These are phyloP conservation scores for Lactifluus rugatus DNA, from an alignment of 768 basidiomycete species.

Conservation along the genomic window DNA sequence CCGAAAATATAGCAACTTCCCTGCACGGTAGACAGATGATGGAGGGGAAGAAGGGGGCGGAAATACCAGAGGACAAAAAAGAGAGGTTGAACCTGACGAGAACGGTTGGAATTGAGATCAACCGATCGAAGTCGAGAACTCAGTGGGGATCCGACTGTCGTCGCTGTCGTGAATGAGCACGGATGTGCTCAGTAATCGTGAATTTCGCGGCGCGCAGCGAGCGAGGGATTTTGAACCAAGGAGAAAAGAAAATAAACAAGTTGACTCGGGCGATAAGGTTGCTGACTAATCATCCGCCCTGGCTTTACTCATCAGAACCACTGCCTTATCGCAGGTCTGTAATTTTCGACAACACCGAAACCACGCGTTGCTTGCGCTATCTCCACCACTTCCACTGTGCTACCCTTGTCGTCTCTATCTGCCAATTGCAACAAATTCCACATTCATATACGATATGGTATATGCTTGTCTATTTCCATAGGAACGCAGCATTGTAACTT, in stretches of 20 bases:
- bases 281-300: slow-evolving; percentile 1
- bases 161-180: slow-evolving; percentile 1
- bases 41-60: neutral
- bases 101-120: slow-evolving; percentile 1
- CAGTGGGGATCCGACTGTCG: neutral
- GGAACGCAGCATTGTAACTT: too few species aligned
- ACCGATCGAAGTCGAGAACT: neutral
- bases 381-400: too few species aligned
- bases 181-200: neutral
- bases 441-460: too few species aligned
- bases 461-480: too few species aligned
- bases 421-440: too few species aligned
- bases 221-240: neutral
- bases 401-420: too few species aligned
- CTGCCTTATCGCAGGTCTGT: too few species aligned
- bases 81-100: too few species aligned
- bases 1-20: neutral
- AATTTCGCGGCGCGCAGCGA: slow-evolving; percentile 7
- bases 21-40: neutral
- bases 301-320: too few species aligned
- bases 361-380: too few species aligned
- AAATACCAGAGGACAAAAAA: neutral
- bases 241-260: neutral
- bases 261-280: neutral
- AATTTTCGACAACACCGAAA: too few species aligned